Evolutionary conservation across 2,329 filamentous ascomycete genomes (phyloP), one percentile per base, ranked within the genome.

Genomic region (Phialophora tarda): DNA sequence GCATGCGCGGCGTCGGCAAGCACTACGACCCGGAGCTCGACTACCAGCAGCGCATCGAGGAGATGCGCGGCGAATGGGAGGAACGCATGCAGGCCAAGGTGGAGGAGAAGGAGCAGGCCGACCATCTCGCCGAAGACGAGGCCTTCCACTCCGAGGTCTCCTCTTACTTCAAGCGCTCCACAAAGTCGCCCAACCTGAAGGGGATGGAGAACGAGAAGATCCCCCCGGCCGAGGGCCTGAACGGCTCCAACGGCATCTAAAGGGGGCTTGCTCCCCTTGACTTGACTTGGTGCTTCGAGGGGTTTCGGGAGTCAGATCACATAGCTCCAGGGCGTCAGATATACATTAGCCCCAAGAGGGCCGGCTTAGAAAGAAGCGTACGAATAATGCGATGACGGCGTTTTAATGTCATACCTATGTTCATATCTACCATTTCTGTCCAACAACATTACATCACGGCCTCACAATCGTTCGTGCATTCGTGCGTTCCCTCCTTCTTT

Each of bases 11-110:
- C 59, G 85, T 90, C 21, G 88, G 89, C 78, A 96, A 95, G 83
- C 77, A 86, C 76, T 98, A 97, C 82, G 83, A 97, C 78, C 88
- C 93, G 7, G 88, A 91, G 69, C 82, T 89, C 59, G 94, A 98
- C 83, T 92, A 90, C 81, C 86, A 91, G 81, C 84, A 89, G 77
- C 93, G 92, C 84, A 90, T 97, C 69, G 85, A 89, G 73, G 94
- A 97, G 77, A 91, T 97, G 86, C 83, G 87, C 79, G 78, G 82
- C 32, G 82, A 86, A 69, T 85, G 83, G 79, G 85, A 88, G 65
- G 71, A 74, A 4, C 76, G 75, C 23, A 79, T 82, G 79, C 79
- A 82, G 26, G 78, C 80, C 66, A 84, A 83, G 73, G 71, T 76
- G 76, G 84, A 86, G 75, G 79, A 79, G 53, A 73, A 69, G 41